Percentiles rank a stretch among this genome's conserved stretches.
These are phyloP conservation scores for Aristolochia fimbriata DNA, from an alignment of 164 flowering plant genomes.

Conservation along the genomic window DNA sequence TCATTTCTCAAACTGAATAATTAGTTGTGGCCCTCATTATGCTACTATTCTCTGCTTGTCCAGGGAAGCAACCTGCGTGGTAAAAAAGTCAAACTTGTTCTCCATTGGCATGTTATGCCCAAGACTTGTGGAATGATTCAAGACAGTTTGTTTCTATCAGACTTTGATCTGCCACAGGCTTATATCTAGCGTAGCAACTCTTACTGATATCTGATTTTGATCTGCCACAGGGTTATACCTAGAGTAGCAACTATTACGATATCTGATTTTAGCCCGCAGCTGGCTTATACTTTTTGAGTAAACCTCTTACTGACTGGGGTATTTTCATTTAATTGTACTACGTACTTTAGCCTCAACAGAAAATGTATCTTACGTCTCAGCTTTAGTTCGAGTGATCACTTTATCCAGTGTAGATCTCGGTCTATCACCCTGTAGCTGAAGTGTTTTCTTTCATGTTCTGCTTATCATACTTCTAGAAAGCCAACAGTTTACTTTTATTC, in stretches of 20 bases:
- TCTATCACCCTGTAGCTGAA: no score
- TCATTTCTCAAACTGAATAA: background rate
- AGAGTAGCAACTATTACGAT: background rate
- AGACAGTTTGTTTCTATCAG: constrained; percentile 9
- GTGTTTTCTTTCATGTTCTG: no score
- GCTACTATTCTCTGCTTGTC: constrained; percentile 3
- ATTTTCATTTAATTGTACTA: no score
- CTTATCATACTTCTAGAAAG: no score
- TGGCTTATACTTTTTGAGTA: background rate
- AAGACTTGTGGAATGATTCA: constrained; percentile 16
- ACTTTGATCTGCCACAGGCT: constrained; percentile 14
- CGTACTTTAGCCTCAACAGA: no score
- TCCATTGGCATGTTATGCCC: constrained; percentile 23
- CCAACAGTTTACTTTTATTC: no score
- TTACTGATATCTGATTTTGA: background rate
- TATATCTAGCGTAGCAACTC: constrained; percentile 8
- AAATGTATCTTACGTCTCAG: no score
- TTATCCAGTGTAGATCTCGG: no score
- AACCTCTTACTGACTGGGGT: no score
- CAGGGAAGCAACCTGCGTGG: constrained; percentile 23
- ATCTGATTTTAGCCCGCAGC: no score
- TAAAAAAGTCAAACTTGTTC: constrained; percentile 11
- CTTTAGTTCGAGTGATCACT: no score
- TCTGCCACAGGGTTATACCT: background rate
- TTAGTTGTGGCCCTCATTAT: background rate